Percentiles rank a stretch among this genome's conserved stretches.
phyloP scores from a whole-genome alignment of 2,329 filamentous ascomycete genomes.

The Bipolaris sorokiniana region DNA sequence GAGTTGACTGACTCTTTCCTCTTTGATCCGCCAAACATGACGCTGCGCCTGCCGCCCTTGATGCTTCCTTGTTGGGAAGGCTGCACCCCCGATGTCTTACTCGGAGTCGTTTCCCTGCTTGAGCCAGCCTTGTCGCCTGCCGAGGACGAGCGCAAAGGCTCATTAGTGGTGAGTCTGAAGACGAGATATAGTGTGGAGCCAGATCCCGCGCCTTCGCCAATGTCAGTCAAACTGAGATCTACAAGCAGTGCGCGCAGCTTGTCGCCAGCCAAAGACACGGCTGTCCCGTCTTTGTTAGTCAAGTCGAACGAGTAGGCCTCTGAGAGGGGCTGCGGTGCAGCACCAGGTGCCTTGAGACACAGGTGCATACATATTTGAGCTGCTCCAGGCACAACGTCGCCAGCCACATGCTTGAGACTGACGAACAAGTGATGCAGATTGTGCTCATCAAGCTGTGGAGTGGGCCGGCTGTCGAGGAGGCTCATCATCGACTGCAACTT shows the following conservation, averaged over 20 bases:
- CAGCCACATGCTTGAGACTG: conserved; percentile 82
- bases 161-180: conserved; percentile 74
- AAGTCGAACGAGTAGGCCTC: conserved; percentile 84
- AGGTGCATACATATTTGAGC: conserved; percentile 76
- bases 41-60: conserved; percentile 55
- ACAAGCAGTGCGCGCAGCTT: conserved; percentile 86
- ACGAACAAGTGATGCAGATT: conserved; percentile 82
- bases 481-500: conserved; percentile 96
- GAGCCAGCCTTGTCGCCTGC: conserved; percentile 40
- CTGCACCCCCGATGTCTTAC: conserved; percentile 33
- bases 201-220: conserved; percentile 66
- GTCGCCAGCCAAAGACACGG: conserved; percentile 66
- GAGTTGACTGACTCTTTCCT: conserved; percentile 52
- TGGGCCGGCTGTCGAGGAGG: conserved; percentile 82
- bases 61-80: conserved; percentile 44
- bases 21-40: conserved; percentile 71
- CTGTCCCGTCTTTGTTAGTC: conserved; percentile 73
- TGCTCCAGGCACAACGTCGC: conserved; percentile 75
- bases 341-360: conserved; percentile 71
- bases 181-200: conserved; percentile 82
- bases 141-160: conserved; percentile 47
- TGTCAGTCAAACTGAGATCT: conserved; percentile 79
- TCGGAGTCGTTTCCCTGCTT: conserved; percentile 36
- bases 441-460: conserved; percentile 68
- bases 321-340: conserved; percentile 71